phyloP scores from a whole-genome alignment of 495 filamentous ascomycete species.

The Darksidea phi region DNA sequence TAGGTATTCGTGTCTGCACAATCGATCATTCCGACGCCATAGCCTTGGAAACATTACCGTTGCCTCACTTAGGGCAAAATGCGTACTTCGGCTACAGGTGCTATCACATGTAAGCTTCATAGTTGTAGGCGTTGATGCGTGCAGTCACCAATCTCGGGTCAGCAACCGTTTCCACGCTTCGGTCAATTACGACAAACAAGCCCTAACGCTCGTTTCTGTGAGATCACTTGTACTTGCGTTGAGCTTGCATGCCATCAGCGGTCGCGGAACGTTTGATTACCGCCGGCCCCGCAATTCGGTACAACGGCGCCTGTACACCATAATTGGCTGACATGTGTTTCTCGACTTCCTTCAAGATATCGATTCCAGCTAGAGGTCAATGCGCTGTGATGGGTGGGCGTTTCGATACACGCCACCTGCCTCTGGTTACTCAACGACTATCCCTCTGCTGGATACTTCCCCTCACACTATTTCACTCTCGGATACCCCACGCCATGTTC shows the following conservation, averaged over 20 bases:
- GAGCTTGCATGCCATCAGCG: not conserved
- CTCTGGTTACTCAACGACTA: no score
- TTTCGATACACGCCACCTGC: no score
- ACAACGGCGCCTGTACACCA: not conserved
- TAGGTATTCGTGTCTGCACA: no score
- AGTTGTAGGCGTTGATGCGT: not conserved
- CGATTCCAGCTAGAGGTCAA: no score
- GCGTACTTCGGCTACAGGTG: not conserved
- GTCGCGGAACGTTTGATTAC: not conserved
- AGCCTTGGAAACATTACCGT: not conserved
- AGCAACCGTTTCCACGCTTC: not conserved
- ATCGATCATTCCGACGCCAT: no score
- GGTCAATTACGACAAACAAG: slow-evolving; percentile 12
- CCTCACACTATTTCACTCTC: not conserved
- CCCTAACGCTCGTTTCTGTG: not conserved
- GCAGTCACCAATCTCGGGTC: slow-evolving; percentile 15
- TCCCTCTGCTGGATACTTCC: not conserved
- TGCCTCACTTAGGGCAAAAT: not conserved
- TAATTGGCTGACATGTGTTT: no score
- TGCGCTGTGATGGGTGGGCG: no score
- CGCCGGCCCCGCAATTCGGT: not conserved
- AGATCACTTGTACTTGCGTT: slow-evolving; percentile 13
- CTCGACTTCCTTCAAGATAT: no score
- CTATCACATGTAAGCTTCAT: not conserved
- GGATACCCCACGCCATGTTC: not conserved